Percentiles rank a stretch among this genome's conserved stretches.
phyloP scores from a whole-genome alignment of 768 basidiomycete genomes.

The Suillus lakei region DNA sequence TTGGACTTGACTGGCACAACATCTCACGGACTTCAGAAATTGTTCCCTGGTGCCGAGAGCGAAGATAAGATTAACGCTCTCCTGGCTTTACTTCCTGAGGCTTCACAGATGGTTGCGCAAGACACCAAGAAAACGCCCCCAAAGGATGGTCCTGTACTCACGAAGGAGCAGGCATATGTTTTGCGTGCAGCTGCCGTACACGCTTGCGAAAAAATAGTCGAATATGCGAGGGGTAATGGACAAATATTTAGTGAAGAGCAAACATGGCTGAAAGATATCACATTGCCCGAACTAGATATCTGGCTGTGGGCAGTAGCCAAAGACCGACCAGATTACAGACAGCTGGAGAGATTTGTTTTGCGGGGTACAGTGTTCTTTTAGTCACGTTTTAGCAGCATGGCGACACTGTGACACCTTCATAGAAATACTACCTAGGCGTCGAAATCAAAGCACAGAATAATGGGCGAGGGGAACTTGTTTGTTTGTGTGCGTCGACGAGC shows the following conservation, averaged over 20 bases:
- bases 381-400: constrained; percentile 10
- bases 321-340: constrained; percentile 72
- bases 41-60: constrained; percentile 56
- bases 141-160: constrained; percentile 59
- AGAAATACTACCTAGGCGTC: background rate
- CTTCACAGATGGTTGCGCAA: background rate
- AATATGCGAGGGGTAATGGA: constrained; percentile 47
- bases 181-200: constrained; percentile 81
- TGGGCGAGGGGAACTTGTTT: background rate
- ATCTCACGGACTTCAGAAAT: constrained; percentile 43
- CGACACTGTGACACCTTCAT: background rate
- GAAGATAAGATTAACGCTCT: constrained; percentile 43
- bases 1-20: constrained; percentile 60
- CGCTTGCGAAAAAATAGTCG: constrained; percentile 73
- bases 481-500: background rate
- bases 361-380: constrained; percentile 74
- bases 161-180: constrained; percentile 65
- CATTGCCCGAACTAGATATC: constrained; percentile 64
- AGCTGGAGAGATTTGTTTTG: constrained; percentile 68
- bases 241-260: constrained; percentile 30
- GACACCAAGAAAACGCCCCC: constrained; percentile 27
- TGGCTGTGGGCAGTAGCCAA: constrained; percentile 89
- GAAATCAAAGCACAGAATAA: background rate
- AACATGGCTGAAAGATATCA: constrained; percentile 60
- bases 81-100: constrained; percentile 36